Evolutionary conservation across 352 stramenopile species (phyloP).

Genomic region (Globisporangium cederbergense): DNA sequence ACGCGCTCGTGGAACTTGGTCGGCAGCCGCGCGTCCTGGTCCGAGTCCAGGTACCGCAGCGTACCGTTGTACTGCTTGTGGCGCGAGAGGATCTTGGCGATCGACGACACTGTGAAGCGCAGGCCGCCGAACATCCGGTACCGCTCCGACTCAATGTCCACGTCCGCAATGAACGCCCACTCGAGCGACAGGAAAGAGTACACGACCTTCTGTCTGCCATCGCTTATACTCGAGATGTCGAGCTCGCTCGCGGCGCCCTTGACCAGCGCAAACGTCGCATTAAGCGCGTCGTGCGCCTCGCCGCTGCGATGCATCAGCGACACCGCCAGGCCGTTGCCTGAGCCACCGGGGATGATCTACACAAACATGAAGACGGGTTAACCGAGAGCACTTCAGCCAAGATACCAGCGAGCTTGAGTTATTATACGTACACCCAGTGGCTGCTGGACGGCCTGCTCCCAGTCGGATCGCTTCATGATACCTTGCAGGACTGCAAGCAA

Average conservation of each 20-base stretch:
- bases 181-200: slow-evolving; percentile 83
- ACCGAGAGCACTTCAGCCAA: neutral
- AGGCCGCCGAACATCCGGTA: slow-evolving; percentile 52
- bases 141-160: slow-evolving; percentile 72
- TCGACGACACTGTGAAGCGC: slow-evolving; percentile 47
- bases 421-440: slow-evolving; percentile 38
- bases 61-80: slow-evolving; percentile 35
- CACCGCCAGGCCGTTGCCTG: slow-evolving; percentile 60
- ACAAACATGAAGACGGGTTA: neutral
- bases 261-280: slow-evolving; percentile 54
- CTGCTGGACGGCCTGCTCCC: slow-evolving; percentile 47
- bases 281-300: slow-evolving; percentile 43
- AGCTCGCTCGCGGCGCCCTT: slow-evolving; percentile 65
- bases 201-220: slow-evolving; percentile 45
- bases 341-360: slow-evolving; percentile 44
- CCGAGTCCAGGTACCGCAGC: slow-evolving; percentile 35
- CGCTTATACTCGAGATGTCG: slow-evolving; percentile 52
- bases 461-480: slow-evolving; percentile 56
- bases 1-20: slow-evolving; percentile 37
- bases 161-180: slow-evolving; percentile 80
- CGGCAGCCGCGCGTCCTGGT: slow-evolving; percentile 25
- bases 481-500: slow-evolving; percentile 53
- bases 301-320: slow-evolving; percentile 44
- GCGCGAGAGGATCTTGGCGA: slow-evolving; percentile 39
- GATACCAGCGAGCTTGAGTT: neutral